phyloP scores from a whole-genome alignment of 352 stramenopile genomes.

The Phytopythium ostracodes region DNA sequence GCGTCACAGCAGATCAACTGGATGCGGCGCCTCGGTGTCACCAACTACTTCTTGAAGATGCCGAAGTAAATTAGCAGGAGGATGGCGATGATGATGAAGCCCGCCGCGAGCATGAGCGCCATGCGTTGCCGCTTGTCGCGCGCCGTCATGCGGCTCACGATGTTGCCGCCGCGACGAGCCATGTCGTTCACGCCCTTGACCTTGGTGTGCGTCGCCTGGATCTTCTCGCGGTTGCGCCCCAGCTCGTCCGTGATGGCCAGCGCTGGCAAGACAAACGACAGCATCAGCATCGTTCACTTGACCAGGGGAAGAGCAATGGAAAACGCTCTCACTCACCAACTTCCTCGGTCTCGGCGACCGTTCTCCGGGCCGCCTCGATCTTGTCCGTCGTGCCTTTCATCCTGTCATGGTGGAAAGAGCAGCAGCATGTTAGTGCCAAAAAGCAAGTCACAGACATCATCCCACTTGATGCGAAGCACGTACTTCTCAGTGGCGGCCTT shows the following conservation, averaged over 20 bases:
- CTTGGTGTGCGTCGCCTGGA: conserved; percentile 76
- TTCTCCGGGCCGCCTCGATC: conserved; percentile 70
- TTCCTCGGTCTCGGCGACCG: conserved; percentile 84
- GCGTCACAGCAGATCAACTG: neutral
- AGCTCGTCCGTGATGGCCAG: conserved; percentile 82
- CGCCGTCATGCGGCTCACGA: conserved; percentile 81
- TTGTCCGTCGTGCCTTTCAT: conserved; percentile 85
- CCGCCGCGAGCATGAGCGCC: conserved; percentile 64
- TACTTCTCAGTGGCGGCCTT: conserved; percentile 79
- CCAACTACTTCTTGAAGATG: conserved; percentile 82
- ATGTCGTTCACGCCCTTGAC: conserved; percentile 86
- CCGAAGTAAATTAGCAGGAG: conserved; percentile 87
- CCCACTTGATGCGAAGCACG: neutral
- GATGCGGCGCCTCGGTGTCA: neutral
- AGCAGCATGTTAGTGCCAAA: neutral
- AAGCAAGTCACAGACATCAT: neutral
- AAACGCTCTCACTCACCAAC: conserved; percentile 46
- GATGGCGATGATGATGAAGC: conserved; percentile 81
- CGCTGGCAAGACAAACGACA: conserved; percentile 27
- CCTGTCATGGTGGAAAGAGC: conserved; percentile 17
- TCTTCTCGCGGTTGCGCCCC: conserved; percentile 82
- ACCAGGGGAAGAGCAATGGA: too few species aligned
- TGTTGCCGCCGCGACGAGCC: conserved; percentile 74
- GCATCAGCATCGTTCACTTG: too few species aligned
- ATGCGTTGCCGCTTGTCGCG: conserved; percentile 77